phyloP scores from a whole-genome alignment of 1,284 basidiomycete genomes.

The Irpex sp. region DNA sequence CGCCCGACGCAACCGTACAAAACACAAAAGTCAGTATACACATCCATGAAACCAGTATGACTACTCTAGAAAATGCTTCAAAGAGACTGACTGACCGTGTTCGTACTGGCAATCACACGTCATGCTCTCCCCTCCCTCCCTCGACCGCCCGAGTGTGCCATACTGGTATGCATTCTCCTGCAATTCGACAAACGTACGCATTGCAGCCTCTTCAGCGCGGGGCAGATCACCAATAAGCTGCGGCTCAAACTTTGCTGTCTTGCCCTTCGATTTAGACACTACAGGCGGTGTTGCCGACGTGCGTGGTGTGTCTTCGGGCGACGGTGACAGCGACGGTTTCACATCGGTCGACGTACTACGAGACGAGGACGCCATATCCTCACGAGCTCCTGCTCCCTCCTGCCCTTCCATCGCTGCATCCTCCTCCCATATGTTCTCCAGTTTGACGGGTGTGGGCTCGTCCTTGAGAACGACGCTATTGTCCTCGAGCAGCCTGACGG shows the following conservation, averaged over 20 bases:
- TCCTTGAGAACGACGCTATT: slow-evolving; percentile 9
- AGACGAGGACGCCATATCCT: slow-evolving; percentile 2
- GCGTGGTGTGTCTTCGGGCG: slow-evolving; percentile 24
- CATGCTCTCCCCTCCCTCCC: slow-evolving; percentile 90
- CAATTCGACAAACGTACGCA: slow-evolving; percentile 75
- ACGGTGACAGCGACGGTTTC: slow-evolving; percentile 9
- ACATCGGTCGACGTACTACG: slow-evolving; percentile 7
- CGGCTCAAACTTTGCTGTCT: slow-evolving; percentile 30
- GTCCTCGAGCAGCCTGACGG: slow-evolving; percentile 12
- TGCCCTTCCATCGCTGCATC: slow-evolving; percentile 7
- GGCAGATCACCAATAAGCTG: slow-evolving; percentile 81
- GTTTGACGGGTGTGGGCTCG: neutral
- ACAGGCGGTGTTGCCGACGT: slow-evolving; percentile 28
- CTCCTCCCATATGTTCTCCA: slow-evolving; percentile 7
- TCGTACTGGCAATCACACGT: slow-evolving; percentile 88
- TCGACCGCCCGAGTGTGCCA: slow-evolving; percentile 81
- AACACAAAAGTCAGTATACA: slow-evolving; percentile 11
- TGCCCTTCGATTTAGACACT: slow-evolving; percentile 24
- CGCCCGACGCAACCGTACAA: slow-evolving; percentile 15
- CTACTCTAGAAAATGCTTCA: slow-evolving; percentile 16
- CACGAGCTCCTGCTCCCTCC: slow-evolving; percentile 3
- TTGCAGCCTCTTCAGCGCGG: slow-evolving; percentile 70
- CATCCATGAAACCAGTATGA: slow-evolving; percentile 15
- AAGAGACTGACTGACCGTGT: slow-evolving; percentile 59
- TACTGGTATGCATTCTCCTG: slow-evolving; percentile 85